A percentile compares a stretch with the other conserved stretches of the same genome.
Conservation (phyloP, 805 yeast species). For the Candida multigemmis region DNA sequence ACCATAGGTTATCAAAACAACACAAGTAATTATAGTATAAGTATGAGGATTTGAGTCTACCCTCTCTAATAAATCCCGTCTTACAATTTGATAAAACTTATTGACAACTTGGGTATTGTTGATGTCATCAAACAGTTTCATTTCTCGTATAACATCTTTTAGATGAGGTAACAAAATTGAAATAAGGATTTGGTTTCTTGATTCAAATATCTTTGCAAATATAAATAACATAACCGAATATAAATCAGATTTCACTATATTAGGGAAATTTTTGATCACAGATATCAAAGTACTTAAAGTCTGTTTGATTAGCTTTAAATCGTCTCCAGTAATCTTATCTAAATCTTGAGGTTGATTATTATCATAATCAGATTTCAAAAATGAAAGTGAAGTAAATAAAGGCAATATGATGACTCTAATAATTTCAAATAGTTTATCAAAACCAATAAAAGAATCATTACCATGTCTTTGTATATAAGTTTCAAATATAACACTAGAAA, state of each 20-base stretch:
- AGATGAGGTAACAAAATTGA: constrained; percentile 41
- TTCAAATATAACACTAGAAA: constrained; percentile 18
- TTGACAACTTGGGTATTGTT: constrained; percentile 12
- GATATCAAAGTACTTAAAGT: constrained; percentile 45
- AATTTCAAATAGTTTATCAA: constrained; percentile 78
- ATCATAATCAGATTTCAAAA: constrained; percentile 40
- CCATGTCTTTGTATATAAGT: constrained; percentile 25
- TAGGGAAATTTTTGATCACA: constrained; percentile 60
- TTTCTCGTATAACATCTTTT: constrained; percentile 21
- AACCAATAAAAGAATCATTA: constrained; percentile 38
- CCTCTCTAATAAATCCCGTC: constrained; percentile 5
- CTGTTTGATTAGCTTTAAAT: constrained; percentile 37
- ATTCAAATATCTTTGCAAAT: constrained; percentile 47
- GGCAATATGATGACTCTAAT: constrained; percentile 62
- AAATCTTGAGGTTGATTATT: constrained; percentile 12
- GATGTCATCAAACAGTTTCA: constrained; percentile 16
- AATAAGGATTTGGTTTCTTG: constrained; percentile 25
- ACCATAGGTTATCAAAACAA: constrained; percentile 27
- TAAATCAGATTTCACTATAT: constrained; percentile 59
- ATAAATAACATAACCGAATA: constrained; percentile 61
- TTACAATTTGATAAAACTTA: constrained; percentile 9
- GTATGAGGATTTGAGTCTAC: constrained; percentile 5
- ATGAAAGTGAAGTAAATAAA: constrained; percentile 51
- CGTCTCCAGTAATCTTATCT: constrained; percentile 15
- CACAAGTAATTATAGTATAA: constrained; percentile 22